Evolutionary conservation across 2,329 filamentous ascomycete genomes (phyloP).

Genomic region (Colletotrichum sp.): DNA sequence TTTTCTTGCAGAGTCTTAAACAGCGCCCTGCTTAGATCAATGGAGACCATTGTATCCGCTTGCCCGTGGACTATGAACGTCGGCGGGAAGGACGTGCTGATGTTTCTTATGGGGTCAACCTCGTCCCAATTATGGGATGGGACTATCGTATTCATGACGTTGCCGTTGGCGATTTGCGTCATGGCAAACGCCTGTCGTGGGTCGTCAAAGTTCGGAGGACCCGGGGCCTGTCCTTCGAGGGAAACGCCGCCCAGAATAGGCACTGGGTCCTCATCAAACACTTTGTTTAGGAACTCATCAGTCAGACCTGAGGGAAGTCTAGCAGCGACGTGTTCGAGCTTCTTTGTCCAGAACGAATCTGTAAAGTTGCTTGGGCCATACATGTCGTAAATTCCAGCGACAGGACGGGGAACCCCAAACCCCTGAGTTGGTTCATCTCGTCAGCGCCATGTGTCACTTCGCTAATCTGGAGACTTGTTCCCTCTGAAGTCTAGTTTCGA

Average conservation of each 20-base stretch:
- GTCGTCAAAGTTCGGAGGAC: slow-evolving; percentile 38
- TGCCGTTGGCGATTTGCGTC: slow-evolving; percentile 44
- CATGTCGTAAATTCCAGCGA: slow-evolving; percentile 43
- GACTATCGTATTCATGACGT: slow-evolving; percentile 37
- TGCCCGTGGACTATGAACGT: slow-evolving; percentile 47
- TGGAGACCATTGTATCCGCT: slow-evolving; percentile 42
- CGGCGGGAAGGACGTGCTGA: slow-evolving; percentile 36
- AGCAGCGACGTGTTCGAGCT: slow-evolving; percentile 32
- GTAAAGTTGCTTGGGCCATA: slow-evolving; percentile 46
- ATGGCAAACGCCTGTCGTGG: slow-evolving; percentile 44
- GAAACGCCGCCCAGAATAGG: slow-evolving; percentile 43
- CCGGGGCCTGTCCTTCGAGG: slow-evolving; percentile 41
- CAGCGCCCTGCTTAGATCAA: slow-evolving; percentile 37
- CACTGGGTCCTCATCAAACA: slow-evolving; percentile 40
- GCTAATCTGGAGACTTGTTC: neutral
- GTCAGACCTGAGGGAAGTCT: slow-evolving; percentile 30
- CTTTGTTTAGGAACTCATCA: slow-evolving; percentile 33
- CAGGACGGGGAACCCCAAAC: slow-evolving; percentile 37
- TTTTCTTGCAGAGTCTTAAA: slow-evolving; percentile 27
- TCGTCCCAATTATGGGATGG: slow-evolving; percentile 27
- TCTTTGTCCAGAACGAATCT: slow-evolving; percentile 39
- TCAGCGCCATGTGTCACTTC: neutral
- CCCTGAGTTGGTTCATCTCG: slow-evolving; percentile 28
- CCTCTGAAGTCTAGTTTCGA: neutral
- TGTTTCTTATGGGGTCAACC: slow-evolving; percentile 39